Percentiles rank a stretch among this genome's conserved stretches.
phyloP scores from a whole-genome alignment of 1,284 basidiomycete species.

The Neonothopanus nambi region DNA sequence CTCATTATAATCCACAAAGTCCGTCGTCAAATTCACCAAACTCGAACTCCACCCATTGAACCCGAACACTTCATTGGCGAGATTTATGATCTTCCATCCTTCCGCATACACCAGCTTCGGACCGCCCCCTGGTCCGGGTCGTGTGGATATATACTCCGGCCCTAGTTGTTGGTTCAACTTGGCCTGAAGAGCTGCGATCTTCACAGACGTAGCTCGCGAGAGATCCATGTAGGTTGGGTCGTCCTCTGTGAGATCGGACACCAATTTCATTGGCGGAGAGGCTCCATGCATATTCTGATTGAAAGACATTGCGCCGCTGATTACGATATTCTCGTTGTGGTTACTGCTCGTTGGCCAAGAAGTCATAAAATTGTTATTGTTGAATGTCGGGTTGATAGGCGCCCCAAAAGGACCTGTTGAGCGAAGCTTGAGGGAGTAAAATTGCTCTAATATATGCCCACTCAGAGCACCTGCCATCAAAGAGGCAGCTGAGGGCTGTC shows the following conservation, averaged over 20 bases:
- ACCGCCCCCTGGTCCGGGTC: slow-evolving; percentile 87
- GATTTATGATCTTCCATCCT: slow-evolving; percentile 95
- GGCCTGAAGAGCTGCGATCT: slow-evolving; percentile 75
- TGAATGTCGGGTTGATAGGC: slow-evolving; percentile 16
- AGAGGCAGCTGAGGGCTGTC: background rate
- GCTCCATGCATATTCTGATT: slow-evolving; percentile 56
- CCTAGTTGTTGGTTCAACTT: slow-evolving; percentile 89
- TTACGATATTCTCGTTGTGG: slow-evolving; percentile 39
- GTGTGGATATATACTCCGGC: slow-evolving; percentile 88
- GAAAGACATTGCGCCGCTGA: slow-evolving; percentile 57
- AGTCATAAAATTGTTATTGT: slow-evolving; percentile 3
- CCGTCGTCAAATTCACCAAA: slow-evolving; percentile 76
- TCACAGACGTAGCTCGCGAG: slow-evolving; percentile 58
- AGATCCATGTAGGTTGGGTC: slow-evolving; percentile 41
- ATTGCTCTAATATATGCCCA: slow-evolving; percentile 47
- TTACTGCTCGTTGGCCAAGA: slow-evolving; percentile 12
- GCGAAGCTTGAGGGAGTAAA: slow-evolving; percentile 30
- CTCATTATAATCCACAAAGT: slow-evolving; percentile 72
- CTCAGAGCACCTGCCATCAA: slow-evolving; percentile 51
- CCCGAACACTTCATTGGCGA: slow-evolving; percentile 98
- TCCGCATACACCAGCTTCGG: slow-evolving; percentile 93
- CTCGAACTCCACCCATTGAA: slow-evolving; percentile 97
- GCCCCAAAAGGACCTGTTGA: slow-evolving; percentile 34
- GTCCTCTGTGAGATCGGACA: slow-evolving; percentile 12
- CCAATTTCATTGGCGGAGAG: slow-evolving; percentile 24